These are phyloP conservation scores for Xylaria arbuscula DNA, from an alignment of 2,329 filamentous ascomycete species.

Conservation along the genomic window DNA sequence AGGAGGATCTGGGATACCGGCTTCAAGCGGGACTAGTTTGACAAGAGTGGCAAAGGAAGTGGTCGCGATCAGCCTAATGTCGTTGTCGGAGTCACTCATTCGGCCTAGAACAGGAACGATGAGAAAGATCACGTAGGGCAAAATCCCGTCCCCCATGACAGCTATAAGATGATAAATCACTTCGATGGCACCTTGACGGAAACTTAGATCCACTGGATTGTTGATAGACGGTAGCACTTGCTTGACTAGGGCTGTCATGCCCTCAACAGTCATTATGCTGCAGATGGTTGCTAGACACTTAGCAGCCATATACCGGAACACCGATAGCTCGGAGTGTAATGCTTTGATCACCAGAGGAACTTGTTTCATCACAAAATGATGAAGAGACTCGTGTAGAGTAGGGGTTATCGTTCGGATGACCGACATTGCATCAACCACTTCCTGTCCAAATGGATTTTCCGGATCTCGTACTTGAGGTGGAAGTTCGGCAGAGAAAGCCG, in stretches of 20 bases:
- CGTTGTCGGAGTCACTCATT: slow-evolving; percentile 98
- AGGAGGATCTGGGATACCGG: slow-evolving; percentile 95
- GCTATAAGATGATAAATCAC: slow-evolving; percentile 97
- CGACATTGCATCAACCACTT: slow-evolving; percentile 93
- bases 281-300: slow-evolving; percentile 98
- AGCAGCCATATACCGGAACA: slow-evolving; percentile 95
- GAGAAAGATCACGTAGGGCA: slow-evolving; percentile 98
- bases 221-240: slow-evolving; percentile 91
- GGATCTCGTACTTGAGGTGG: slow-evolving; percentile 79
- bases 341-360: slow-evolving; percentile 89
- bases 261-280: slow-evolving; percentile 93
- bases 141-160: slow-evolving; percentile 95
- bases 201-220: slow-evolving; percentile 88
- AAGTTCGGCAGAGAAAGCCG: slow-evolving; percentile 78
- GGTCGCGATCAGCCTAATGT: slow-evolving; percentile 92
- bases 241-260: slow-evolving; percentile 95
- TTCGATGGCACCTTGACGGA: slow-evolving; percentile 93
- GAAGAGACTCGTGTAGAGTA: slow-evolving; percentile 80
- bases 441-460: slow-evolving; percentile 82
- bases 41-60: slow-evolving; percentile 97
- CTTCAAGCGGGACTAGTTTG: slow-evolving; percentile 95
- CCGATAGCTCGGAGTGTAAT: slow-evolving; percentile 86
- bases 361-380: slow-evolving; percentile 83
- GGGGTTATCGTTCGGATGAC: slow-evolving; percentile 92
- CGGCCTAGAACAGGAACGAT: slow-evolving; percentile 96